These are phyloP conservation scores for Penicillium palitans DNA, from an alignment of 2,329 filamentous ascomycete genomes.

Conservation along the genomic window DNA sequence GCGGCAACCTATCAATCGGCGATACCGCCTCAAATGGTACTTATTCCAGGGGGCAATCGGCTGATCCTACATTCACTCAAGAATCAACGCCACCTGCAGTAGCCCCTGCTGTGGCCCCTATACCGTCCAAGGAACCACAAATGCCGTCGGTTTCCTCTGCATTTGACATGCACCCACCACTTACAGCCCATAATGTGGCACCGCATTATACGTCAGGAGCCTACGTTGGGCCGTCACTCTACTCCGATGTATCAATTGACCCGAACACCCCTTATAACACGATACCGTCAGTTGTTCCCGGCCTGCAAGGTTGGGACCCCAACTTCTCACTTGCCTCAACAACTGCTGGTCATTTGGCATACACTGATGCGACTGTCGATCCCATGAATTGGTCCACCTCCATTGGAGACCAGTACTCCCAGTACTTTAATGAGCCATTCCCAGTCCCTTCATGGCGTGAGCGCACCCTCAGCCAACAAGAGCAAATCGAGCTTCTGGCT, in stretches of 20 bases:
- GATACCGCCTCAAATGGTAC: conserved; percentile 33
- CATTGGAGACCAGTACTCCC: conserved; percentile 50
- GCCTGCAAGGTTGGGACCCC: conserved; percentile 45
- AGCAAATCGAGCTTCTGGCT: conserved; percentile 80
- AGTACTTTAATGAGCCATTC: conserved; percentile 49
- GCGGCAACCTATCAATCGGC: conserved; percentile 30
- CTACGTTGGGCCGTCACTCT: conserved; percentile 25
- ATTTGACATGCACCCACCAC: conserved; percentile 21
- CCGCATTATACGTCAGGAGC: conserved; percentile 25
- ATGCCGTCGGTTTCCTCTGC: conserved; percentile 10
- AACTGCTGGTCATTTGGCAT: conserved; percentile 37
- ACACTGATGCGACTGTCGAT: conserved; percentile 36
- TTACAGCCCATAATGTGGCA: conserved; percentile 15
- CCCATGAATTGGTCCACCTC: conserved; percentile 46
- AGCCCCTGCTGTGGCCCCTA: conserved; percentile 13
- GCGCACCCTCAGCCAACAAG: conserved; percentile 72
- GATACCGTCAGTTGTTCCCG: conserved; percentile 43
- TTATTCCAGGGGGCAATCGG: conserved; percentile 38
- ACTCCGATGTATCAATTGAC: conserved; percentile 35
- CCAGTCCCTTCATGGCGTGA: conserved; percentile 54
- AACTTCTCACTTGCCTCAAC: conserved; percentile 42
- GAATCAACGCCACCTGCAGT: conserved; percentile 24
- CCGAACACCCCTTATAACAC: conserved; percentile 42
- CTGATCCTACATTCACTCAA: conserved; percentile 32
- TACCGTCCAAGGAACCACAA: conserved; percentile 23